A percentile compares a stretch with the other conserved stretches of the same genome.
Evolutionary conservation across 106 monocot genomes (phyloP).

Genomic region (Acorus gramineus): DNA sequence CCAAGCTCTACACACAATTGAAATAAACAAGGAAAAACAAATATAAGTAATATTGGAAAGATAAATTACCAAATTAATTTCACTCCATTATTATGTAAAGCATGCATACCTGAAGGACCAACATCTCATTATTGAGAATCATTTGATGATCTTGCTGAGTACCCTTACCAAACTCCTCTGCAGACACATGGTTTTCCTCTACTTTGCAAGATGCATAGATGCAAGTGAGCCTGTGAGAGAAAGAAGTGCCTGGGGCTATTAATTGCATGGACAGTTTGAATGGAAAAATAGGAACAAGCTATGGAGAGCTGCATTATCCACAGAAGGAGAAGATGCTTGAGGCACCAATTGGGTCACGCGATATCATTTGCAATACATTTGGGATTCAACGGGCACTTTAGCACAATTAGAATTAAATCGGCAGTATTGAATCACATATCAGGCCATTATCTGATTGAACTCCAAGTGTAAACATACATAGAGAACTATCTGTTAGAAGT

Average conservation of each 20-base stretch:
- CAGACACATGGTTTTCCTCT: slow-evolving; percentile 97
- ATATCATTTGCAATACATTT: no score
- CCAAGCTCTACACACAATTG: slow-evolving; percentile 45
- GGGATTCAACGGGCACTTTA: no score
- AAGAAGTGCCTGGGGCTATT: neutral
- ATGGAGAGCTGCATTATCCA: no score
- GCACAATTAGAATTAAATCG: no score
- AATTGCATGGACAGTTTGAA: no score
- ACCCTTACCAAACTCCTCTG: slow-evolving; percentile 95
- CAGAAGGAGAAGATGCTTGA: no score
- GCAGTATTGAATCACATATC: no score
- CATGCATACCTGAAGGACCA: slow-evolving; percentile 60
- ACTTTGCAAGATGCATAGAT: slow-evolving; percentile 93
- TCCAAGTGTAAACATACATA: no score
- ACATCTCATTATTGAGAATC: slow-evolving; percentile 94
- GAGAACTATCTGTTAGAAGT: no score
- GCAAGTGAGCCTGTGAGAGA: slow-evolving; percentile 75
- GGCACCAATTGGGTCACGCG: no score
- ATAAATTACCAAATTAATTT: neutral
- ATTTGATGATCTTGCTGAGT: slow-evolving; percentile 93
- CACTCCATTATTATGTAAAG: neutral
- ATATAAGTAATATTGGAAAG: slow-evolving; percentile 11
- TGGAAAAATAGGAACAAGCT: no score
- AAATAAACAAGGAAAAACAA: neutral
- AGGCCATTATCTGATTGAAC: no score